phyloP scores from a whole-genome alignment of 371 early-diverging fungal species.

The Mucor lusitanicus region DNA sequence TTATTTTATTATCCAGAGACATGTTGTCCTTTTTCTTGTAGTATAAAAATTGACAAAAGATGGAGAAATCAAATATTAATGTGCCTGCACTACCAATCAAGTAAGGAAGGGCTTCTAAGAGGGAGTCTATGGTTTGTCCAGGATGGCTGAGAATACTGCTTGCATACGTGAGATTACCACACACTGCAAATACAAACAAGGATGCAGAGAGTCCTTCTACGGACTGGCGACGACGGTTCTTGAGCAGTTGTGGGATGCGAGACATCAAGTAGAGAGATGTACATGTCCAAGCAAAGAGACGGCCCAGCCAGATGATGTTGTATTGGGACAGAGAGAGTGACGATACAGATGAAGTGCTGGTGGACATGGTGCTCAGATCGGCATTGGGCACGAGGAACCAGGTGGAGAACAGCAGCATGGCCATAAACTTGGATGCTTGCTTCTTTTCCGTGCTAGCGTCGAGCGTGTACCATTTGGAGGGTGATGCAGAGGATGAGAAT shows the following conservation, averaged over 20 bases:
- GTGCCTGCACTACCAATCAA: constrained; percentile 46
- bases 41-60: constrained; percentile 37
- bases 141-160: constrained; percentile 57
- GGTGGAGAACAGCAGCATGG: constrained; percentile 9
- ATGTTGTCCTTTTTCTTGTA: constrained; percentile 8
- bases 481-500: constrained; percentile 49
- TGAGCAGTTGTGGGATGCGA: constrained; percentile 69
- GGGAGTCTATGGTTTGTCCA: constrained; percentile 32
- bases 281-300: constrained; percentile 65
- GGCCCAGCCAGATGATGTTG: constrained; percentile 44
- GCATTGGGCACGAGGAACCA: neutral
- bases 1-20: neutral
- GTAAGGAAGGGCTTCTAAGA: constrained; percentile 40
- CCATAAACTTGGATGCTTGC: constrained; percentile 9
- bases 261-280: constrained; percentile 65
- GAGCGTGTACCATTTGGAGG: constrained; percentile 50
- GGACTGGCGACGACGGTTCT: constrained; percentile 60
- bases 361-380: neutral
- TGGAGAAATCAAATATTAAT: constrained; percentile 32
- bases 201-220: constrained; percentile 64
- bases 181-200: constrained; percentile 69
- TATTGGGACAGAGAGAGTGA: neutral
- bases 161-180: constrained; percentile 70
- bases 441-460: constrained; percentile 13
- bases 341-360: neutral